Evolutionary conservation across 1,284 basidiomycete genomes (phyloP), one percentile per base, ranked within the genome.

Genomic region (Irpex sp.): DNA sequence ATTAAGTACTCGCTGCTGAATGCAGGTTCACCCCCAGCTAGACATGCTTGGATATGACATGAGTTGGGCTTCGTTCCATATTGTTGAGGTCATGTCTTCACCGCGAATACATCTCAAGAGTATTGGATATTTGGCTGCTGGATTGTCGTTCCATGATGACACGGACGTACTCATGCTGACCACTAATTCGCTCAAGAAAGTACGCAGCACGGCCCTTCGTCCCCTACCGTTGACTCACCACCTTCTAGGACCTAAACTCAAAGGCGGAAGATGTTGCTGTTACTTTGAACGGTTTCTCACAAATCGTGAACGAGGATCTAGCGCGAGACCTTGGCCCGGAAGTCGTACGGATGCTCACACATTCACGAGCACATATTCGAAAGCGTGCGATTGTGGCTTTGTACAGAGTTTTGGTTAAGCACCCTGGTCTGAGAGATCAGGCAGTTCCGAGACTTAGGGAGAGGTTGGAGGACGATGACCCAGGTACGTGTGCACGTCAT

Each of bases 131-230:
- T 87, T 99, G 14, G 97, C 93, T 0, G 96, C 97, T 0, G 82
- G 86, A 0, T 93, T 97, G 74, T 96, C 94, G 0, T 99, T 99
- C 73, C 84, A 89, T 35, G 86, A 93, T 65, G 93, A 97, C 64
- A 98, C 96, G 0, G 96, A 99, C 68, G 96, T 99, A 45, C 86
- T 98, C 21, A 98, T 99, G 82, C 84, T 99, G 53, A 97, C 96
- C 0, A 98, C 97, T 8, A 99, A 99, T 75, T 81, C 96, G 35
- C 82, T 99, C 69, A 98, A 99, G 82, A 99, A 99, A 85, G 95
- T 93, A 63, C 63, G 83, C 70, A 14, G 9, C 12, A 51, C 14
- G 45, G 19, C 16, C 7, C 10, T 56, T 54, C 58, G 42, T 16
- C 42, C 23, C 48, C n/a, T 16, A 19, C 21, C n/a, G 55, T 48